A percentile compares a stretch with the other conserved stretches of the same genome.
Conservation (phyloP, 805 yeast genomes). For the Candida tallmaniae region DNA sequence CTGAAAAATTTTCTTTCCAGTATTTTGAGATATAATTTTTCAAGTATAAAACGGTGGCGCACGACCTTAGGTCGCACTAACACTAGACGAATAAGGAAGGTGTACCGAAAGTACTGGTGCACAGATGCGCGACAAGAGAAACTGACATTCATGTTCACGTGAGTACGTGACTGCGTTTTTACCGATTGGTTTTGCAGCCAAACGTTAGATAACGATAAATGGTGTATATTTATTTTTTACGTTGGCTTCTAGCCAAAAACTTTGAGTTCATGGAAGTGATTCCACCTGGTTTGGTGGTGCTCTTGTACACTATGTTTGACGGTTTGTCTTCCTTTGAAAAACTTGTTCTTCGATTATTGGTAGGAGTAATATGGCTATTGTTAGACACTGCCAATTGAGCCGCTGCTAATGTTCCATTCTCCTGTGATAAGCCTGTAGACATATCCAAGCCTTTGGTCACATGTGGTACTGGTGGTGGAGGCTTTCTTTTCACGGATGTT, state of each 20-base stretch:
- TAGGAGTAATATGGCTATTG: constrained; percentile 17
- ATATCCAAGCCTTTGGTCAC: constrained; percentile 18
- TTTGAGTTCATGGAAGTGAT: constrained; percentile 59
- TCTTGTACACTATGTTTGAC: constrained; percentile 1
- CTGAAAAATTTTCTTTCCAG: constrained; percentile 10
- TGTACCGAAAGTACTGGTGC: constrained; percentile 11
- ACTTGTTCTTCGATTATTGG: constrained; percentile 30
- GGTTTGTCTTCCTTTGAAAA: constrained; percentile 27
- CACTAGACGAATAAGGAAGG: too few relatives aligned
- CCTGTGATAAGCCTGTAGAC: constrained; percentile 25
- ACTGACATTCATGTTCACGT: too few relatives aligned
- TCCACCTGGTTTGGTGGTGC: constrained; percentile 4
- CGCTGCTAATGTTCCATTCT: constrained; percentile 34
- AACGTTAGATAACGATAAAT: neutral
- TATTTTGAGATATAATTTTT: neutral
- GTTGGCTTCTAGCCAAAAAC: constrained; percentile 52
- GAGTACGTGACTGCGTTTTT: neutral
- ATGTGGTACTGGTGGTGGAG: constrained; percentile 29
- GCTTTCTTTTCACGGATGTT: constrained; percentile 21
- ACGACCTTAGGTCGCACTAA: too few relatives aligned
- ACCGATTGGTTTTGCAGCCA: neutral
- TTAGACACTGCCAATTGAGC: constrained; percentile 41
- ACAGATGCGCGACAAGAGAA: neutral
- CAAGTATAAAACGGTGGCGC: neutral
- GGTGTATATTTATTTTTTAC: constrained; percentile 29